Percentiles rank a stretch among this genome's conserved stretches.
These are phyloP conservation scores for Cyberlindnera mrakii DNA, from an alignment of 805 yeast species.

Conservation along the genomic window DNA sequence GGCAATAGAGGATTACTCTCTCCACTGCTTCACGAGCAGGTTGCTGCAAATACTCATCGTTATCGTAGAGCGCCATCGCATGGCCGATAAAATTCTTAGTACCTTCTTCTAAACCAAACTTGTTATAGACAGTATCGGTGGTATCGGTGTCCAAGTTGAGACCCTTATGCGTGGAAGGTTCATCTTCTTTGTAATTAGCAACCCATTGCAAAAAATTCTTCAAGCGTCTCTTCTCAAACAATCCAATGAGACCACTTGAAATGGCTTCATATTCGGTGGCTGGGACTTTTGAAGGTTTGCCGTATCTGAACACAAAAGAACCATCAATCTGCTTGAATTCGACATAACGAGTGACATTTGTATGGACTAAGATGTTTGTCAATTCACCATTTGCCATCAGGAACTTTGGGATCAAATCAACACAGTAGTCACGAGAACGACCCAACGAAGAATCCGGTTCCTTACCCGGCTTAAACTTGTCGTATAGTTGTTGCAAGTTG, in stretches of 20 bases:
- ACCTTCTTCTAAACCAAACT: slow-evolving; percentile 87
- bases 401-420: slow-evolving; percentile 93
- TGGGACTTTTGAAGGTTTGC: slow-evolving; percentile 92
- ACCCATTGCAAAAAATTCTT: slow-evolving; percentile 87
- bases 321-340: slow-evolving; percentile 98
- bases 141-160: slow-evolving; percentile 80
- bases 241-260: slow-evolving; percentile 87
- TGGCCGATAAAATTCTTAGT: slow-evolving; percentile 97
- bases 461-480: slow-evolving; percentile 76
- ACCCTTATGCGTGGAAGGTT: slow-evolving; percentile 75
- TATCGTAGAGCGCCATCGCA: slow-evolving; percentile 96
- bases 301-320: slow-evolving; percentile 79
- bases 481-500: slow-evolving; percentile 64
- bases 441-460: slow-evolving; percentile 69
- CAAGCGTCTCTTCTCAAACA: slow-evolving; percentile 94
- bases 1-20: slow-evolving; percentile 77
- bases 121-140: slow-evolving; percentile 84
- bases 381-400: slow-evolving; percentile 97
- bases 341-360: slow-evolving; percentile 91
- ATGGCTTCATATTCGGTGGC: slow-evolving; percentile 88
- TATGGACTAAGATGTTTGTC: slow-evolving; percentile 90
- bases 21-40: slow-evolving; percentile 92
- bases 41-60: slow-evolving; percentile 79
- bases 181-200: slow-evolving; percentile 74
- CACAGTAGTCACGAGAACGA: slow-evolving; percentile 95